phyloP scores from a whole-genome alignment of 495 filamentous ascomycete genomes.

The Penicillium tannophilum region DNA sequence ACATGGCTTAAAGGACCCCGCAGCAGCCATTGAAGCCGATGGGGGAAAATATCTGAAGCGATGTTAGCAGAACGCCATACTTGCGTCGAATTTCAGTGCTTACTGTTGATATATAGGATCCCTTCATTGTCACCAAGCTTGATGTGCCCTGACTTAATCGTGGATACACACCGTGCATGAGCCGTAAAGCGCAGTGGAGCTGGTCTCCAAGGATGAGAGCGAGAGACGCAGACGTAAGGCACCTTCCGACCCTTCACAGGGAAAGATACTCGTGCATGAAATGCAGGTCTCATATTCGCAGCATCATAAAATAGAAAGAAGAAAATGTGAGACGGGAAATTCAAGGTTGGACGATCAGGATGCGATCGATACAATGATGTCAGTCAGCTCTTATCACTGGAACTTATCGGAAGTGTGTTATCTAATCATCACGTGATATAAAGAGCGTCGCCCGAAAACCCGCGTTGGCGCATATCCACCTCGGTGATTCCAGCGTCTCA shows the following conservation, averaged over 20 bases:
- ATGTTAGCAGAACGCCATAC: constrained; percentile 13
- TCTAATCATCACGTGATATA: constrained; percentile 1
- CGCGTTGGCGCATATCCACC: not conserved
- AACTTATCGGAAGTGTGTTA: not conserved
- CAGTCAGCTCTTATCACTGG: constrained; percentile 17
- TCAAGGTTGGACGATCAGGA: constrained; percentile 7
- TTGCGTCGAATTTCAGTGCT: constrained; percentile 22
- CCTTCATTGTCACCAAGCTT: constrained; percentile 67
- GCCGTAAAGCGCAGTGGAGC: constrained; percentile 18
- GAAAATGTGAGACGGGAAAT: constrained; percentile 3
- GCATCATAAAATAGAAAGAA: constrained; percentile 7
- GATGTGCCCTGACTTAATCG: constrained; percentile 69
- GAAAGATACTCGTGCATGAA: constrained; percentile 8
- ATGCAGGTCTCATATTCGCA: constrained; percentile 18
- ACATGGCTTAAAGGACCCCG: constrained; percentile 60
- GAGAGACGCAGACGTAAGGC: constrained; percentile 9
- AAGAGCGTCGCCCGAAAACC: constrained; percentile 1
- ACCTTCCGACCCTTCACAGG: constrained; percentile 7
- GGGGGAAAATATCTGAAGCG: constrained; percentile 76
- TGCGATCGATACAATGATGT: constrained; percentile 14
- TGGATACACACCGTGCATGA: constrained; percentile 21
- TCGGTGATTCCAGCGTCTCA: not conserved
- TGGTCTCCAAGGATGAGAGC: constrained; percentile 21
- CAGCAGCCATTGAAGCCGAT: constrained; percentile 70
- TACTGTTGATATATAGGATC: constrained; percentile 89